Evolutionary conservation across 441 rosid genomes (phyloP), one percentile per base, ranked within the genome.

Genomic region (Pelargonium citronellum): DNA sequence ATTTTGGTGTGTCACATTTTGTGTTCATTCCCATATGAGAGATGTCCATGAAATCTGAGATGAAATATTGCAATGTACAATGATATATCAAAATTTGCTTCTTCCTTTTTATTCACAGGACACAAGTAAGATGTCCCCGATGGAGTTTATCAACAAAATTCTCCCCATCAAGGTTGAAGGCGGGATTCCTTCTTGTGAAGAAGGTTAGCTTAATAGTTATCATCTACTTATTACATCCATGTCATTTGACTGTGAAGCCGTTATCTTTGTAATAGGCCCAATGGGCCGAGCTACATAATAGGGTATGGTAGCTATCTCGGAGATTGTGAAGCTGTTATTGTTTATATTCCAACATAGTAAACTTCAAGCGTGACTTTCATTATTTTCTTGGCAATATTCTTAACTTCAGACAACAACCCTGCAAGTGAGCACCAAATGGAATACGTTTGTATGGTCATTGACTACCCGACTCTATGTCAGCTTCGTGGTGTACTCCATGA

Each of bases 341-440:
- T 7, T 39, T 39, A 39, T 39, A 39, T 39, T 39, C 10, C 43
- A 39, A 7, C 43, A 39, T 39, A 39, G 43, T 7, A 39, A 39
- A 39, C 43, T 39, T 39, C 43, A 55, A 16, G 17, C 61, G 2
- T 55, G 61, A 17, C 24, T 15, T 15, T 15, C 10, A 5, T 55
- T 15, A 15, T 55, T 17, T 55, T 7, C 10, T 17, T 16, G 17
- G 24, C 19, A 55, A 1, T 19, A 2, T 1, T 39, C 43, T 39
- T 39, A 68, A 27, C 19, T 79, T 68, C 80, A 91, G 99, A 90
- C 74, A 84, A 69, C 68, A 19, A 89, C 77, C 92, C 91, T 8
- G 92, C 97, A n/a, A 87, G 91, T 11, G 99, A 96, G 69, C 97
- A 94, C 78, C 99, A 96, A 24, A 89, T 94, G 64, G 99, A 94